Conservation (phyloP, 2,329 filamentous ascomycete genomes). For the Elsinoe fawcettii region DNA sequence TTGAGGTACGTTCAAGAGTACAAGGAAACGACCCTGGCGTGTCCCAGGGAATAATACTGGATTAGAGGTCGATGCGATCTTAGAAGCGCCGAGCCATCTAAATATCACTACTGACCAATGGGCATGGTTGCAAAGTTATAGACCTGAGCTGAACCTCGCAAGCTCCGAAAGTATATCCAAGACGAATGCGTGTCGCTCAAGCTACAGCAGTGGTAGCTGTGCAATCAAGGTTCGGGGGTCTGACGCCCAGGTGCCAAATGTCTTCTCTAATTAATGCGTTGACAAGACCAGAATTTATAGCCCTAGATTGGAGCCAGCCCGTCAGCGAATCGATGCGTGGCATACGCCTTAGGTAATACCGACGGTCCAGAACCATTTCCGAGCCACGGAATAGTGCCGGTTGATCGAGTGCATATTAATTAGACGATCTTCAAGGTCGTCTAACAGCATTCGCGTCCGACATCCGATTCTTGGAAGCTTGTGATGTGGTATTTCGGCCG, state of each 20-base stretch:
- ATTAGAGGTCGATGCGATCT: no score
- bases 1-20: neutral
- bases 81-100: no score
- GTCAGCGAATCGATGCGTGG: neutral
- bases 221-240: no score
- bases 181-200: no score
- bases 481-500: neutral
- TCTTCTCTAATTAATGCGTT: neutral
- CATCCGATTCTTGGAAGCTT: slow-evolving; percentile 1
- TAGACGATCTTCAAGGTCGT: neutral
- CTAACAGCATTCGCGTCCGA: neutral
- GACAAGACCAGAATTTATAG: neutral
- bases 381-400: neutral
- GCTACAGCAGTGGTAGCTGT: no score
- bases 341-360: neutral
- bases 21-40: neutral
- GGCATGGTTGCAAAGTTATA: no score
- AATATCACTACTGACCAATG: no score
- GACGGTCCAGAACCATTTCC: neutral
- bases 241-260: no score
- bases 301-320: neutral
- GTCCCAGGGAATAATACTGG: no score
- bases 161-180: no score
- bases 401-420: neutral
- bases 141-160: no score